Conservation (phyloP, 148 eudicot genomes). For the Cornus controversa region DNA sequence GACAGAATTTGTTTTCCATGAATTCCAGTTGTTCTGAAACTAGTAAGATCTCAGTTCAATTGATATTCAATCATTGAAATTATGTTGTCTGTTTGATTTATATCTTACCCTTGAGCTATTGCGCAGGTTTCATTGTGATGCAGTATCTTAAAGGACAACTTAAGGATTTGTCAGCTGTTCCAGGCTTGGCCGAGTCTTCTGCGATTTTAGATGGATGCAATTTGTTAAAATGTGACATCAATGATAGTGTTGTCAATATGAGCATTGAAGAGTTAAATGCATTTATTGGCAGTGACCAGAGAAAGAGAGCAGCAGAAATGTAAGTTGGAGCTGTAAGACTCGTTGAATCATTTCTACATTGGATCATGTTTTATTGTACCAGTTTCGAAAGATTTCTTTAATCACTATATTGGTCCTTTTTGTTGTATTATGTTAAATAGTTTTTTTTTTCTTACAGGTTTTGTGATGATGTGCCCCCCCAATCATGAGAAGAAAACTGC, state of each 20-base stretch:
- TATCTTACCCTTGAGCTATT: not conserved
- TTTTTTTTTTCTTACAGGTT: not conserved
- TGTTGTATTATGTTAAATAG: not conserved
- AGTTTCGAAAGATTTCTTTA: not conserved
- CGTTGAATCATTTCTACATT: not conserved
- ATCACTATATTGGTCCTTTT: not conserved
- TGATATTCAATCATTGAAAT: not conserved
- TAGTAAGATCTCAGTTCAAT: not conserved
- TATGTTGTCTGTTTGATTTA: slow-evolving; percentile 2
- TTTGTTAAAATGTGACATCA: slow-evolving; percentile 29
- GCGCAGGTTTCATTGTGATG: slow-evolving; percentile 47
- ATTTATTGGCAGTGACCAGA: slow-evolving; percentile 12
- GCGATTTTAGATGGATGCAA: slow-evolving; percentile 34
- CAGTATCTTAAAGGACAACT: slow-evolving; percentile 39
- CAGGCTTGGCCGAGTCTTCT: slow-evolving; percentile 29
- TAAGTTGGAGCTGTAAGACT: slow-evolving; percentile 13
- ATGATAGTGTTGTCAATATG: slow-evolving; percentile 14
- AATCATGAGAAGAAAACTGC: slow-evolving; percentile 4
- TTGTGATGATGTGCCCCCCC: slow-evolving; percentile 1
- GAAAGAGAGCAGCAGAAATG: slow-evolving; percentile 20
- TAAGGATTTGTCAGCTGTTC: slow-evolving; percentile 28
- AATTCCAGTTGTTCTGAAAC: too few relatives aligned
- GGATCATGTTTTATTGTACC: not conserved
- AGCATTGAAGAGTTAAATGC: slow-evolving; percentile 21
- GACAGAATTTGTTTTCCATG: too few relatives aligned